Conservation (phyloP, 306 rosid species). For the Luffa acutangula region DNA sequence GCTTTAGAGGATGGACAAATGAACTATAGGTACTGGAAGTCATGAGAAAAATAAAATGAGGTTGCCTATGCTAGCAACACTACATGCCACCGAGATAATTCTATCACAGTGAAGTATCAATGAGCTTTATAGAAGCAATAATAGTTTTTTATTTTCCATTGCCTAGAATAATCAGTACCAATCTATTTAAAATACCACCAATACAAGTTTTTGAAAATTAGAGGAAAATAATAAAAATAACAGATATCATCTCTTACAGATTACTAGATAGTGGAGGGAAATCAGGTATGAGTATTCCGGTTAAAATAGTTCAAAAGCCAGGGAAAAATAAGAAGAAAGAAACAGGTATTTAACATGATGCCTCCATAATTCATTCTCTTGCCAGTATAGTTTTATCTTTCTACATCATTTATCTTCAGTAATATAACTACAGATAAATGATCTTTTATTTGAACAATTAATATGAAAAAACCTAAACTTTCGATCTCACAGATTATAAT, state of each 20-base stretch:
- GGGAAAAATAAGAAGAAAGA: neutral
- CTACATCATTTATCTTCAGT: neutral
- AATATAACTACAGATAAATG: neutral
- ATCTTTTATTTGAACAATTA: neutral
- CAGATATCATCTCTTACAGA: neutral
- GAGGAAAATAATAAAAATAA: neutral
- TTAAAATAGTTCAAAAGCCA: neutral
- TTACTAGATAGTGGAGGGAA: neutral
- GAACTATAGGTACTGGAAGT: neutral
- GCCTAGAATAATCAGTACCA: neutral
- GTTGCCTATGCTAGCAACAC: neutral
- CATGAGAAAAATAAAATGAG: conserved; percentile 1
- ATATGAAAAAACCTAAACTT: neutral
- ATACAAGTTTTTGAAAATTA: neutral
- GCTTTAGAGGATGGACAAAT: neutral
- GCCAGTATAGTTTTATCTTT: neutral
- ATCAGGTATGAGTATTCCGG: neutral
- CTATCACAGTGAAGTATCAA: neutral
- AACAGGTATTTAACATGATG: neutral
- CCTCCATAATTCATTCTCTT: neutral
- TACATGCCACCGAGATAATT: neutral
- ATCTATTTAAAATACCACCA: neutral
- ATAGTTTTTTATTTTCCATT: neutral
- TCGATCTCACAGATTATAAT: neutral
- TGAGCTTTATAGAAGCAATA: neutral